Conservation (phyloP, 495 filamentous ascomycete species). For the Xylaria castorea region DNA sequence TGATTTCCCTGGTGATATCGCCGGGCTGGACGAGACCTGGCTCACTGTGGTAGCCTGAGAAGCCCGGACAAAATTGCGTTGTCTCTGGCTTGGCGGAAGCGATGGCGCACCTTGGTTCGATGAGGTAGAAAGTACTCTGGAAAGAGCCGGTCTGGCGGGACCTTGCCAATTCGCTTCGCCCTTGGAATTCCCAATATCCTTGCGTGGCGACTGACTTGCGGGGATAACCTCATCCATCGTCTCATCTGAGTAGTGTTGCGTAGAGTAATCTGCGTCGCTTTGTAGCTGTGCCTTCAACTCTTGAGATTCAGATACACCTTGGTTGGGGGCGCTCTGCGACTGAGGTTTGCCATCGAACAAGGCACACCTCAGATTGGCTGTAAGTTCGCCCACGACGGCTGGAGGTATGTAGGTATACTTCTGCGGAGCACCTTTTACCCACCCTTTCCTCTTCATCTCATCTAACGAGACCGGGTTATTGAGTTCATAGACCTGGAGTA, state of each 20-base stretch:
- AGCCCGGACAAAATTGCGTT: conserved; percentile 34
- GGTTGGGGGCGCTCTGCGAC: conserved; percentile 11
- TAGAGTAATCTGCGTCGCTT: conserved; percentile 52
- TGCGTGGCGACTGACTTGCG: conserved; percentile 40
- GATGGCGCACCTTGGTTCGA: conserved; percentile 22
- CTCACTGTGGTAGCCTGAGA: conserved; percentile 57
- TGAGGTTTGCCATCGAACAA: conserved; percentile 41
- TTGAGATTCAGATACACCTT: conserved; percentile 48
- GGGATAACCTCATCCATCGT: conserved; percentile 42
- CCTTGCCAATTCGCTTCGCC: too few relatives aligned
- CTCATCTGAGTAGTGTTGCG: conserved; percentile 39
- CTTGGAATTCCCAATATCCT: not conserved
- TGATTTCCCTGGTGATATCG: conserved; percentile 39
- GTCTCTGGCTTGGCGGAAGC: conserved; percentile 25
- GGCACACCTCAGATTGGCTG: conserved; percentile 52
- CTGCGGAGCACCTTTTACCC: conserved; percentile 47
- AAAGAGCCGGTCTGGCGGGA: conserved; percentile 31
- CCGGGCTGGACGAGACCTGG: conserved; percentile 40
- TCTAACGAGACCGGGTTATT: conserved; percentile 55
- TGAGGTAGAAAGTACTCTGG: conserved; percentile 21
- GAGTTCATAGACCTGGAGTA: conserved; percentile 59
- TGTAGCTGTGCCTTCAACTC: conserved; percentile 55
- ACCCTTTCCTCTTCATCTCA: conserved; percentile 51
- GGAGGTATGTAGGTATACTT: conserved; percentile 53
- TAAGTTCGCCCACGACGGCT: conserved; percentile 52